Base-by-base conservation (phyloP, 2,329 filamentous ascomycete species). In the Fulvia fulva region DNA sequence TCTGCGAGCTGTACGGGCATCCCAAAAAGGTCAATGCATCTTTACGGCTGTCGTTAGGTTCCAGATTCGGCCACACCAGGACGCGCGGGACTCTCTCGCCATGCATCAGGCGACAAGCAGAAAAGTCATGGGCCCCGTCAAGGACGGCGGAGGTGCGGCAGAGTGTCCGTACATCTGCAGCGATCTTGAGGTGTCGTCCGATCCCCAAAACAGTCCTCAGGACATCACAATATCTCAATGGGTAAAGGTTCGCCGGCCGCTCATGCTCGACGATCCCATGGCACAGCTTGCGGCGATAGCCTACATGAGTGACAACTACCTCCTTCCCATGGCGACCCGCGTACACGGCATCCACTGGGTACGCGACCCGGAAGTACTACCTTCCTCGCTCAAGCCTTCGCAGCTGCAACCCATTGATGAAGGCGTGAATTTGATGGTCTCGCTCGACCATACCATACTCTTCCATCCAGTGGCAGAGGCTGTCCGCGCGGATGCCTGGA, bases 251-350 rank as follows among this genome's bases (percentile, higher is more conserved):
- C 8, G 30, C 30, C 30, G 30, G 9, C 30, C 30, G 3, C 11
- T 34, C 30, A 34, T 34, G 30, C 9, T 34, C 30, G 30, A 34
- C 30, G 16, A 34, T 34, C 6, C 30, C 8, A 14, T 14, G 30
- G 16, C 16, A 34, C 30, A 34, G 9, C 30, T 34, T 34, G 30
- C 30, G 30, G 6, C 30, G 8, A 11, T 34, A 14, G 30, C 30
- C 9, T 34, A 34, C 82, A 65, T 87, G 89, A 12, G 88, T 80
- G 1, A 90, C 78, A 56, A 85, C 81, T n/a, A 92, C 73, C 55
- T 87, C 82, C 57, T 83, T 80, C 0, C 88, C 89, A 52, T 85
- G 83, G 37, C 86, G 83, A 6, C 30, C 16, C 30, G 30, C 3
- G 30, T 34, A 9, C 30, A 34, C 30, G 30, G 30, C 30, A 34